Percentiles rank a stretch among this genome's conserved stretches.
Evolutionary conservation across 768 basidiomycete species (phyloP).

Genomic region (Boletus fagicola): DNA sequence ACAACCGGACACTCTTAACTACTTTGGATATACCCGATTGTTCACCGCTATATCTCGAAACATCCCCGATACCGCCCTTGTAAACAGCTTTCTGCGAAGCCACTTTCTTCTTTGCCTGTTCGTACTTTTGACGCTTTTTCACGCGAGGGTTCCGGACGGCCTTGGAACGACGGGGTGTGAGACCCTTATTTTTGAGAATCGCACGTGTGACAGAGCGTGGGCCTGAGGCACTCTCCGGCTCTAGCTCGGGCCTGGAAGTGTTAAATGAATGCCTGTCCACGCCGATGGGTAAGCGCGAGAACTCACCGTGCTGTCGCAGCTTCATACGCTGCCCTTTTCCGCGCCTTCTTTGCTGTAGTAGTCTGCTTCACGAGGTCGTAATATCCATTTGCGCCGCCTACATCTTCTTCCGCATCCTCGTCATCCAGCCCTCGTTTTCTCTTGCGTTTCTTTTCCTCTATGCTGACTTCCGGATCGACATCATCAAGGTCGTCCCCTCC

Average conservation of each 20-base stretch:
- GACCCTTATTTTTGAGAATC: slow-evolving; percentile 91
- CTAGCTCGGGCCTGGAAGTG: slow-evolving; percentile 30
- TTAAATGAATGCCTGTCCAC: slow-evolving; percentile 6
- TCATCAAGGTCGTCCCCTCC: slow-evolving; percentile 71
- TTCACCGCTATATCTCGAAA: slow-evolving; percentile 86
- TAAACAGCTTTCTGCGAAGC: slow-evolving; percentile 88
- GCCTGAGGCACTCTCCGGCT: slow-evolving; percentile 50
- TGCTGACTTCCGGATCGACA: slow-evolving; percentile 42
- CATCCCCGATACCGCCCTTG: slow-evolving; percentile 78
- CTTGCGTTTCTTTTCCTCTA: slow-evolving; percentile 37
- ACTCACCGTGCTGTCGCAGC: slow-evolving; percentile 57
- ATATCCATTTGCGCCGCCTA: slow-evolving; percentile 67
- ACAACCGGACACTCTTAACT: slow-evolving; percentile 80
- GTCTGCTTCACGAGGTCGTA: slow-evolving; percentile 85
- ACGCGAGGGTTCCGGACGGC: slow-evolving; percentile 94
- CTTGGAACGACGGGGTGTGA: slow-evolving; percentile 88
- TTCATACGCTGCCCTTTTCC: slow-evolving; percentile 83
- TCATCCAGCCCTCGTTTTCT: slow-evolving; percentile 39
- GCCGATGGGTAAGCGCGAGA: slow-evolving; percentile 6
- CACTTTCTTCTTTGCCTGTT: slow-evolving; percentile 92
- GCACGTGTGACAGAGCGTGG: slow-evolving; percentile 87
- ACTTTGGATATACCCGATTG: slow-evolving; percentile 89
- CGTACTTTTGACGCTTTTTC: slow-evolving; percentile 92
- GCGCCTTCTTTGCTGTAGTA: slow-evolving; percentile 67
- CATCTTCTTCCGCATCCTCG: slow-evolving; percentile 42